These are phyloP conservation scores for Lineolata rhizophorae DNA, from an alignment of 495 filamentous ascomycete genomes.

Conservation along the genomic window DNA sequence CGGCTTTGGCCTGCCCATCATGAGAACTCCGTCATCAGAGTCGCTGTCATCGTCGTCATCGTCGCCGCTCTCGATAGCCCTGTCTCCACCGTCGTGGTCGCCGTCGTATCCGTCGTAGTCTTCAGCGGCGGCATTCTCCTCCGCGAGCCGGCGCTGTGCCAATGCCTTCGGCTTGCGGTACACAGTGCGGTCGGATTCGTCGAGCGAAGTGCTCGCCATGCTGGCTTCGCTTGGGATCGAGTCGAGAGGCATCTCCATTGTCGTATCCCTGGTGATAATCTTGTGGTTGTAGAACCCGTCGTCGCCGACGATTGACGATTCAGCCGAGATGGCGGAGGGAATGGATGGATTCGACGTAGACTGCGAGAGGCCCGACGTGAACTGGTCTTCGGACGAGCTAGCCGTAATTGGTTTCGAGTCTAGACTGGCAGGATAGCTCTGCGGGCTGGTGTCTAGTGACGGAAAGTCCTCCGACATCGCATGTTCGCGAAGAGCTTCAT, in stretches of 20 bases:
- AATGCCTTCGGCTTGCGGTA: slow-evolving; percentile 1
- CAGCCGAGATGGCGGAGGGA: slow-evolving; percentile 21
- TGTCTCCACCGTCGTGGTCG: slow-evolving; percentile 16
- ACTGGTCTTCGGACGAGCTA: slow-evolving; percentile 11
- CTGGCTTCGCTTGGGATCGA: background rate
- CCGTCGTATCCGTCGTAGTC: slow-evolving; percentile 31
- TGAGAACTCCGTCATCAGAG: slow-evolving; percentile 6
- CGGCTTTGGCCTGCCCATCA: slow-evolving; percentile 9
- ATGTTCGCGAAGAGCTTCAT: too few species aligned
- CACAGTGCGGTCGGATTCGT: background rate
- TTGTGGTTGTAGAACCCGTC: slow-evolving; percentile 7
- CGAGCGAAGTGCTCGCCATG: background rate
- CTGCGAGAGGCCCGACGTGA: slow-evolving; percentile 18
- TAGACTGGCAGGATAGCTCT: too few species aligned
- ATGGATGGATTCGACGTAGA: slow-evolving; percentile 23
- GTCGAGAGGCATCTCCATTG: too few species aligned
- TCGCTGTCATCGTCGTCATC: slow-evolving; percentile 15
- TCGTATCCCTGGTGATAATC: too few species aligned
- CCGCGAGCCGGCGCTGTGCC: too few species aligned
- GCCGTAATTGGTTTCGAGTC: slow-evolving; percentile 2
- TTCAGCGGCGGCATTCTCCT: slow-evolving; percentile 12
- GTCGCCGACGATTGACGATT: slow-evolving; percentile 15
- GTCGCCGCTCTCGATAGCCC: slow-evolving; percentile 13
- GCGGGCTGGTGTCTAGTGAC: too few species aligned
- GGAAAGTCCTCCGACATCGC: too few species aligned